These are phyloP conservation scores for Cercospora sojina DNA, from an alignment of 2,329 filamentous ascomycete genomes.

Conservation along the genomic window DNA sequence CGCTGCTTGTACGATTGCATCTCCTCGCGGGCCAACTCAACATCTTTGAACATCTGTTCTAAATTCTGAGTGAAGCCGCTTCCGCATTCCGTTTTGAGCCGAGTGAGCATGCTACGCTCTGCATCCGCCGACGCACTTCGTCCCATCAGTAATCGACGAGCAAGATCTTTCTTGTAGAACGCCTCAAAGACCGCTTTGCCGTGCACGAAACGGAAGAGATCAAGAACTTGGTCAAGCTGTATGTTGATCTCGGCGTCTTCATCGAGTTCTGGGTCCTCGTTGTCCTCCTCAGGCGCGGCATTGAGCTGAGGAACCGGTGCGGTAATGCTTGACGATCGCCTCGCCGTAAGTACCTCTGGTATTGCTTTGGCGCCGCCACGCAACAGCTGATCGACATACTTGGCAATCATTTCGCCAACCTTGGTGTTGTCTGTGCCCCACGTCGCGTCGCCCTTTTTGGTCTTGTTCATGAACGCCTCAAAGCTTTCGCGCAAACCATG, in stretches of 20 bases:
- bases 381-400: conserved; percentile 87
- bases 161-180: conserved; percentile 98
- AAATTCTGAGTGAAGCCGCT: conserved; percentile 94
- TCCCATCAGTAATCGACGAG: conserved; percentile 83
- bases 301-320: conserved; percentile 52
- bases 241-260: conserved; percentile 90
- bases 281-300: conserved; percentile 58
- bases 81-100: conserved; percentile 90
- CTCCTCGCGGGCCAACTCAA: conserved; percentile 88
- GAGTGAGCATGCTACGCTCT: conserved; percentile 90
- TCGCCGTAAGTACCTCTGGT: conserved; percentile 61
- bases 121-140: conserved; percentile 92
- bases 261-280: conserved; percentile 66
- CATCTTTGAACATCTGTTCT: conserved; percentile 99
- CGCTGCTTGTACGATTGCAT: conserved; percentile 82
- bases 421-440: conserved; percentile 86
- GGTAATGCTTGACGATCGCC: conserved; percentile 44
- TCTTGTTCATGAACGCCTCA: conserved; percentile 86
- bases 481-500: conserved; percentile 83
- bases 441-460: conserved; percentile 65
- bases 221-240: conserved; percentile 87
- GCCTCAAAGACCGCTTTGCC: conserved; percentile 98
- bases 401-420: conserved; percentile 97
- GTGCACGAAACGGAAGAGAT: conserved; percentile 94
- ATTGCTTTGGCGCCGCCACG: conserved; percentile 83